Percentiles rank a stretch among this genome's conserved stretches.
These are phyloP conservation scores for Piromyces sp. DNA, from an alignment of 192 early-diverging fungal genomes.

Conservation along the genomic window DNA sequence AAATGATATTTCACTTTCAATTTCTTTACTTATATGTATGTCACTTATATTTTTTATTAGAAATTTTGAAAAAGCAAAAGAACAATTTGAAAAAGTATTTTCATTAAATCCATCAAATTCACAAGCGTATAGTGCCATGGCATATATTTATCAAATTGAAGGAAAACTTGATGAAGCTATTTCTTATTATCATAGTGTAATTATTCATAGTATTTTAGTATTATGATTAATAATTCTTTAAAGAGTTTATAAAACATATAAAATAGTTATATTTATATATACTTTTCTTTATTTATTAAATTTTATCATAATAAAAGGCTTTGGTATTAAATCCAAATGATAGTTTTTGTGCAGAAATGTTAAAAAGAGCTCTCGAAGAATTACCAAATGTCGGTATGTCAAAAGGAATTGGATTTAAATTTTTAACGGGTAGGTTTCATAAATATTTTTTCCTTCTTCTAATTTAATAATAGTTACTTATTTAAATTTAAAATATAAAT, in stretches of 20 bases:
- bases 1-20: too few species aligned
- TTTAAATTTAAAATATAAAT: too few species aligned
- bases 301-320: slow-evolving; percentile 2
- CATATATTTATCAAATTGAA: slow-evolving; percentile 36
- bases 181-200: slow-evolving; percentile 29
- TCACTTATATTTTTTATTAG: too few species aligned
- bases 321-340: slow-evolving; percentile 16
- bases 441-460: too few species aligned
- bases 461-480: too few species aligned
- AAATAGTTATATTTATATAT: too few species aligned
- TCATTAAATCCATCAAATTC: slow-evolving; percentile 16
- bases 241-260: too few species aligned
- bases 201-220: too few species aligned
- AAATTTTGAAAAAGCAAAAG: slow-evolving; percentile 12
- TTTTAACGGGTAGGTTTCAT: not conserved
- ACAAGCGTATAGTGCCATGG: slow-evolving; percentile 24
- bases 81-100: slow-evolving; percentile 20
- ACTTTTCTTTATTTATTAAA: too few species aligned
- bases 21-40: too few species aligned
- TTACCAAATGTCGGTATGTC: not conserved
- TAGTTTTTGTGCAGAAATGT: slow-evolving; percentile 15
- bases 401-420: not conserved
- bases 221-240: too few species aligned
- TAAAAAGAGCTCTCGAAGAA: slow-evolving; percentile 17
- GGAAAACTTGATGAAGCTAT: slow-evolving; percentile 28